Base-by-base conservation (phyloP, 805 yeast genomes). In the Candida maltosa region DNA sequence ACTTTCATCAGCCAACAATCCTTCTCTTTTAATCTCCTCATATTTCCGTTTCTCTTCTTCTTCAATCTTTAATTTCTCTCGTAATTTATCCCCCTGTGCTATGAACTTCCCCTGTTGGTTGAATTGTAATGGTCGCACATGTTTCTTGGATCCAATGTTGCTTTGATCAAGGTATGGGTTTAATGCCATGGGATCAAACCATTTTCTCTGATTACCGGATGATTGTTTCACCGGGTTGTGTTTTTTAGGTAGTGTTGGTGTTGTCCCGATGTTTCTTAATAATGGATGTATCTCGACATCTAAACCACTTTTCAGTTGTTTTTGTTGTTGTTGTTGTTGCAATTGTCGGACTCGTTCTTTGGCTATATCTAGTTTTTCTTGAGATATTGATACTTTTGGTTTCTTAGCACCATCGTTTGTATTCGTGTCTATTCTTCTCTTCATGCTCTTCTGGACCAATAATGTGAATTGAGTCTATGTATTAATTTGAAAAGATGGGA, bases 41-140 rank as follows among this genome's bases (percentile, higher is more conserved):
- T 55, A 26, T 26, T 43, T 36, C 25, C 39, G 26, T 18, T 33
- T 34, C 18, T 43, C 50, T 33, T 46, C 46, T 35, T 59, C 55
- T 39, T 61, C 61, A 29, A 59, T 62, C 30, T 52, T 54, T 12
- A 58, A 26, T 20, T 60, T 64, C 27, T 59, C 65, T 15, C 87
- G 55, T n/a, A 70, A 35, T 45, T 70, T 71, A 9, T 76, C 55
- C 29, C 79, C 89, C 37, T 65, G 56, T 26, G 63, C 69, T 2
- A 81, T 69, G 47, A 67, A 81, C 49, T 78, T 84, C 2, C 95
- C 96, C 26, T 69, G 67, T 22, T 67, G 73, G 47, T 75, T 78
- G 47, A 87, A 76, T 11, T 53, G 55, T 27, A 82, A 56, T 2
- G 66, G 70, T 34, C 75, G 52, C 12, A 51, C 51, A 12, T 46